Evolutionary conservation across 1,284 basidiomycete genomes (phyloP).

Genomic region (Fomitopsis palustris): DNA sequence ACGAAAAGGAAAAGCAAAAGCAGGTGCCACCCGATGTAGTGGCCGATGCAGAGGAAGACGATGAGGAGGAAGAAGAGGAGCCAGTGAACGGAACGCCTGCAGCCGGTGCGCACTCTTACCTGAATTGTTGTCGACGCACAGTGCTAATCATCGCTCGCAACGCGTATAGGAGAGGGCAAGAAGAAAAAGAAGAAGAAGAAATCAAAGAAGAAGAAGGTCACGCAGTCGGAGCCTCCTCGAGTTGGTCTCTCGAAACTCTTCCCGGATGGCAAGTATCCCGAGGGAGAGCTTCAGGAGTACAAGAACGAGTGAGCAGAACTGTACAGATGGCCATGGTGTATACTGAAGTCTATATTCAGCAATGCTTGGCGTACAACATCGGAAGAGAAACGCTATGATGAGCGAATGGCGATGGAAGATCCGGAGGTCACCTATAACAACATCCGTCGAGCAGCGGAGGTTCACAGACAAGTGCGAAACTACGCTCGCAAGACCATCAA

Average conservation of each 20-base stretch:
- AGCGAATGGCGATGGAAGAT: conserved; percentile 76
- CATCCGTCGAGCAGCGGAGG: conserved; percentile 91
- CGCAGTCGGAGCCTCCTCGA: conserved; percentile 93
- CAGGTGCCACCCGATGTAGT: conserved; percentile 18
- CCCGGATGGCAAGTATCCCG: conserved; percentile 82
- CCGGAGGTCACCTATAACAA: conserved; percentile 82
- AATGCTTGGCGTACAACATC: conserved; percentile 87
- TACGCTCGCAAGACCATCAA: conserved; percentile 83
- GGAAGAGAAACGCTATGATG: conserved; percentile 86
- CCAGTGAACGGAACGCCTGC: conserved; percentile 28
- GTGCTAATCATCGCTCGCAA: background rate
- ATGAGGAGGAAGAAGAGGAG: conserved; percentile 22
- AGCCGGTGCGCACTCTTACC: conserved; percentile 12
- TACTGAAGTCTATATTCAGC: conserved; percentile 36
- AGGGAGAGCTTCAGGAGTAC: conserved; percentile 91
- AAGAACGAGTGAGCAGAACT: conserved; percentile 73
- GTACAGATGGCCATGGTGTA: conserved; percentile 7
- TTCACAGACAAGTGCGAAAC: conserved; percentile 90
- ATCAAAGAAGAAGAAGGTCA: conserved; percentile 76
- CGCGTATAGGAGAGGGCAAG: conserved; percentile 28
- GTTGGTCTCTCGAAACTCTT: conserved; percentile 90
- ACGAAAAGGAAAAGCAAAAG: conserved; percentile 16
- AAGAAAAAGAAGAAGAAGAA: conserved; percentile 95
- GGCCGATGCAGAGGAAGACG: conserved; percentile 22
- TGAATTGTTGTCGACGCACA: background rate